Percentiles rank a stretch among this genome's conserved stretches.
Evolutionary conservation across 345 rosid species (phyloP).

Genomic region (Citrus reticulata): DNA sequence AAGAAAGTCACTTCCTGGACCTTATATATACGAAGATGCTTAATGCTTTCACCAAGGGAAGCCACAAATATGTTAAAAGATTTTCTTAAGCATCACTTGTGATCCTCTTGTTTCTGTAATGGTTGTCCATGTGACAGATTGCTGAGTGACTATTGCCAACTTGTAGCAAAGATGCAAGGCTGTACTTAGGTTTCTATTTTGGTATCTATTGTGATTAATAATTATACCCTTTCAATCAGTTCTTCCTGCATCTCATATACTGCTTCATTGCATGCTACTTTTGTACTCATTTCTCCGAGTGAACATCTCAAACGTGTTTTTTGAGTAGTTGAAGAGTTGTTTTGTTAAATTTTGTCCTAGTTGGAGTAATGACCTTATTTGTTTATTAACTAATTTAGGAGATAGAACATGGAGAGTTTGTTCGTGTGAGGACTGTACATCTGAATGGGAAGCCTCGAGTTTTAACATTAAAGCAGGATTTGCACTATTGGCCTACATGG

Average conservation of each 20-base stretch:
- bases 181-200: background rate
- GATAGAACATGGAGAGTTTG: slow-evolving; percentile 79
- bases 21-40: background rate
- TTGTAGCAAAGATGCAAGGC: background rate
- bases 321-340: background rate
- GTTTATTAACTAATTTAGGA: slow-evolving; percentile 36
- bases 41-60: background rate
- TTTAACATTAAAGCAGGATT: slow-evolving; percentile 83
- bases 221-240: background rate
- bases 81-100: background rate
- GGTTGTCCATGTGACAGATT: background rate
- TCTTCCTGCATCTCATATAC: background rate
- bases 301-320: background rate
- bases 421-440: slow-evolving; percentile 77
- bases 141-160: background rate
- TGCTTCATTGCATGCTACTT: background rate
- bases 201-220: background rate
- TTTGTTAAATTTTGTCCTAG: background rate
- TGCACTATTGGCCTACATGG: slow-evolving; percentile 98
- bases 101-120: background rate
- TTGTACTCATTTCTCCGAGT: background rate
- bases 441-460: slow-evolving; percentile 91
- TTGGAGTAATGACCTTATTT: background rate
- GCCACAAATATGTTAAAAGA: background rate
- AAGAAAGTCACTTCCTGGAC: background rate